Evolutionary conservation across 768 basidiomycete genomes (phyloP), one percentile per base, ranked within the genome.

Genomic region (Agaricus subrufescens): DNA sequence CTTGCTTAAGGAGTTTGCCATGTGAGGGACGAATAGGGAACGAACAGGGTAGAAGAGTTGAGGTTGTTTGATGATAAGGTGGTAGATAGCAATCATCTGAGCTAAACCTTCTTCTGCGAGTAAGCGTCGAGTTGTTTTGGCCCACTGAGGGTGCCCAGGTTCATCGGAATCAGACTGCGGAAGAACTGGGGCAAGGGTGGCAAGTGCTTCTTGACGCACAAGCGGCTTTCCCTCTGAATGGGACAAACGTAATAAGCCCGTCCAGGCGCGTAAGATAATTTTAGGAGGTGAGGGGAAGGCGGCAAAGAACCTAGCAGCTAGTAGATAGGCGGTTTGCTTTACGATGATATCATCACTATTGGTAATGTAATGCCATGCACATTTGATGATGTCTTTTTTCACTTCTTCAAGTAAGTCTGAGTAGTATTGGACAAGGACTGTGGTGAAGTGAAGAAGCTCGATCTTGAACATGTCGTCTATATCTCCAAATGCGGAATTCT

Each of bases 41-140:
- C 97, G 88, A 56, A 94, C 91, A 42, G 91, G 87, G 74, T 89
- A 98, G 73, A 98, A 99, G 8, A 97, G 77, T 51, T 92, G 82
- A 0, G 91, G 85, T 58, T 98, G 94, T 58, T 93, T 89, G 59
- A 93, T 87, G 55, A 99, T 87, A 52, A 99, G 82, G 59, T 95
- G 89, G 66, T 97, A 99, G 50, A 98, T 89, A 58, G 88, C 84
- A 52, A 89, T 80, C 54, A 76, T 73, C 45, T 80, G 78, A 2
- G 84, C 74, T 58, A 94, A 82, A 2, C 89, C 89, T 66, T 99
- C 97, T 70, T 99, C 97, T 15, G 87, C 82, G 38, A 99, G 78
- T 31, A 97, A 77, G 46, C 87, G 83, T 43, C 94, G 82, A 2
- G 94, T 93, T 11, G 86, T 86, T 65, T 80, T 84, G 4, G 94